Base-by-base conservation (phyloP, 257 asterid species). In the Avicennia marina region DNA sequence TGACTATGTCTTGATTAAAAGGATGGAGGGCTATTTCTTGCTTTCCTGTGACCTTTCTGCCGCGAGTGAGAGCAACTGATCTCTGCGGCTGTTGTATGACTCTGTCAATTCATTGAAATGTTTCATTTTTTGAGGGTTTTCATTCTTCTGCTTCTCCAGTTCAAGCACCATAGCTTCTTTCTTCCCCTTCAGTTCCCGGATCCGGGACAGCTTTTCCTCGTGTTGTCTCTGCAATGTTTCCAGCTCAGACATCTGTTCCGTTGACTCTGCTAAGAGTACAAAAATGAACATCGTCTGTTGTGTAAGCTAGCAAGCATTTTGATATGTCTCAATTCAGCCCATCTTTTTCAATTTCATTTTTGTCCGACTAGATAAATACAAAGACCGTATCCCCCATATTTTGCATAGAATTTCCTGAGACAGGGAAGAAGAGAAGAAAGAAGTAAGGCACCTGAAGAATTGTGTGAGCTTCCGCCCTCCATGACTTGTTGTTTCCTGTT, bases 181-280 rank as follows among this genome's bases (percentile, higher is more conserved):
- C 34, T 59, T 18, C 51, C 42, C 46, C 63, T 52, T 53, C 0
- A 67, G 64, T 51, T 60, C 73, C 59, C 53, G 6, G 8, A 60
- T 45, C 19, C 42, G 59, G 10, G 44, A 13, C 27, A 34, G 5
- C 59, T 46, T 67, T n/a, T 67, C 67, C 6, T 44, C 66, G 16
- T 67, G 63, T 11, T 33, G 27, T 39, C 60, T 45, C n/a, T 38
- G 68, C 59, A 53, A 2, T 18, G 4, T 15, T 20, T 53, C 45
- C 36, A 58, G 18, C 31, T 33, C 66, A 8, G 36, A 41, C 11
- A 26, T 26, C 12, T 46, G 6, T 19, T 17, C 41, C 1, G 21
- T 34, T 19, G 32, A 18, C 19, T 41, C 68, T 40, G 68, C 48
- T n/a, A n/a, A n/a, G n/a, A n/a, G n/a, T n/a, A n/a, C n/a, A n/a